Percentiles rank a stretch among this genome's conserved stretches.
phyloP scores from a whole-genome alignment of 1,139 yeast species.

The Magnusiomyces sp. region DNA sequence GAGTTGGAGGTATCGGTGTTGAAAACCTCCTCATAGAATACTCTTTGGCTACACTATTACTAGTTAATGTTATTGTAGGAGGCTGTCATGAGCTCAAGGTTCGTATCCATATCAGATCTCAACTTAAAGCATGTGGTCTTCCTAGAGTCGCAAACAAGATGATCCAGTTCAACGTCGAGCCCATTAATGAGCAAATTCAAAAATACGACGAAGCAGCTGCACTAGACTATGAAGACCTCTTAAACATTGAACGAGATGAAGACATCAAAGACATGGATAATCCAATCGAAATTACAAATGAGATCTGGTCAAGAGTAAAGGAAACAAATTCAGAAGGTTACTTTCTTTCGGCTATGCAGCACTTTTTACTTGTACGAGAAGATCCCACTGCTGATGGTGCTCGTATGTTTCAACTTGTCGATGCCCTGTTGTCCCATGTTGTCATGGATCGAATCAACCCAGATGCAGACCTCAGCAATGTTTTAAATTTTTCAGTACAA shows the following conservation, averaged over 20 bases:
- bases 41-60: slow-evolving; percentile 65
- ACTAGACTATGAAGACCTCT: slow-evolving; percentile 59
- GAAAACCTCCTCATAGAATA: slow-evolving; percentile 76
- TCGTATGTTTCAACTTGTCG: slow-evolving; percentile 68
- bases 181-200: slow-evolving; percentile 56
- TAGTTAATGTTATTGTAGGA: slow-evolving; percentile 64
- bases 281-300: slow-evolving; percentile 62
- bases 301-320: slow-evolving; percentile 43
- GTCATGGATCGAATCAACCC: slow-evolving; percentile 47
- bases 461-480: slow-evolving; percentile 57
- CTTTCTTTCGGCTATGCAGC: slow-evolving; percentile 73
- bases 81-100: slow-evolving; percentile 55
- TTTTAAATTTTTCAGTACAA: slow-evolving; percentile 77
- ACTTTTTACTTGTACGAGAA: slow-evolving; percentile 50
- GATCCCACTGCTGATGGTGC: slow-evolving; percentile 51
- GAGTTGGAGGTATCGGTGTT: slow-evolving; percentile 48
- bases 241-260: slow-evolving; percentile 51
- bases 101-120: slow-evolving; percentile 69
- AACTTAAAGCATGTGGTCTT: slow-evolving; percentile 70
- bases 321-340: slow-evolving; percentile 64
- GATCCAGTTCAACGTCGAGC: slow-evolving; percentile 53
- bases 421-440: slow-evolving; percentile 75
- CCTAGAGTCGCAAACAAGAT: slow-evolving; percentile 54
- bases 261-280: slow-evolving; percentile 40
- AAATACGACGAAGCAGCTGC: slow-evolving; percentile 59